A percentile compares a stretch with the other conserved stretches of the same genome.
These are phyloP conservation scores for Panellus pusillus DNA, from an alignment of 768 basidiomycete species.

Conservation along the genomic window DNA sequence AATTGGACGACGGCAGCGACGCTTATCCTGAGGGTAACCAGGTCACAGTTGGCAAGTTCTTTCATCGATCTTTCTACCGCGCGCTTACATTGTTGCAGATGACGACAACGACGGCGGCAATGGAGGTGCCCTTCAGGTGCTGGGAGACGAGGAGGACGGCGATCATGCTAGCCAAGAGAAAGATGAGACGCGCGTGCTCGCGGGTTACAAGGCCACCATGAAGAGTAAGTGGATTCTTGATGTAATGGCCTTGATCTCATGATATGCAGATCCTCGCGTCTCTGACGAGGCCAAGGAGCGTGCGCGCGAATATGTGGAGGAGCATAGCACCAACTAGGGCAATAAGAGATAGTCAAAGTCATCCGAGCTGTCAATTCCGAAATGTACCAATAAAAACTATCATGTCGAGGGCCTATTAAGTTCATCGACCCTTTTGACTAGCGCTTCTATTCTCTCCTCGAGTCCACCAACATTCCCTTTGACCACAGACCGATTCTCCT, in stretches of 20 bases:
- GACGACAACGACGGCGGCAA: too few relatives aligned
- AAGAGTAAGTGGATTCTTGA: constrained; percentile 1
- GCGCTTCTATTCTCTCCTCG: constrained; percentile 47
- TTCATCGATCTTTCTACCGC: neutral
- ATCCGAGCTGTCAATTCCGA: neutral
- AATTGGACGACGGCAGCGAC: constrained; percentile 29
- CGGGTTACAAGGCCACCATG: constrained; percentile 34
- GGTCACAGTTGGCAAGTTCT: too few relatives aligned
- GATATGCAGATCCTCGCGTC: constrained; percentile 42
- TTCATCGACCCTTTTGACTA: constrained; percentile 45
- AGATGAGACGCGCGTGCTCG: constrained; percentile 3
- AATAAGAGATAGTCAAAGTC: too few relatives aligned
- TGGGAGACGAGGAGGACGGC: too few relatives aligned
- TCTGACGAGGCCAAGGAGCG: constrained; percentile 50
- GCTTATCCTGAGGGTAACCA: neutral
- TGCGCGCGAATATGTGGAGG: constrained; percentile 40
- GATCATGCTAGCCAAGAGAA: too few relatives aligned
- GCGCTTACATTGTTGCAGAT: neutral
- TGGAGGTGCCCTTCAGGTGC: too few relatives aligned
- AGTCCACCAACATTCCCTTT: constrained; percentile 74
- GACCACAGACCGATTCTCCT: constrained; percentile 69
- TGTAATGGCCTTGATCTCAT: neutral
- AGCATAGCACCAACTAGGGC: constrained; percentile 23
- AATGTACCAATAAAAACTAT: neutral
- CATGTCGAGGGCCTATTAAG: constrained; percentile 25